A percentile compares a stretch with the other conserved stretches of the same genome.
Evolutionary conservation across 202 grass and related monocot species (phyloP).

Genomic region (Hordeum pubiflorum): DNA sequence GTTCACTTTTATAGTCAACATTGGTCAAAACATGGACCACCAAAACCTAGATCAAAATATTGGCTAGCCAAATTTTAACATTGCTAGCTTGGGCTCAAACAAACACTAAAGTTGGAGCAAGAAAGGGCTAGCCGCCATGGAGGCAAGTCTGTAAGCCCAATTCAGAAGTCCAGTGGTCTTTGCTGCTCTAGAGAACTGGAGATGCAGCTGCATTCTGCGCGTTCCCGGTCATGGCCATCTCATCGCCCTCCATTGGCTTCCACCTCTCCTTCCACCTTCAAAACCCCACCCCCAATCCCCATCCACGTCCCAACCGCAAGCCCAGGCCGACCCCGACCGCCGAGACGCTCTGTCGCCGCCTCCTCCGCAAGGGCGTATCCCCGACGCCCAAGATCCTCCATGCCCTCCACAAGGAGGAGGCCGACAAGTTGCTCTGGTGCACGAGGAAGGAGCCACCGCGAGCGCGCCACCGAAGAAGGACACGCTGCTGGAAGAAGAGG

Average conservation of each 20-base stretch:
- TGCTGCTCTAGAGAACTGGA: too few relatives aligned
- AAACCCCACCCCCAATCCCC: neutral
- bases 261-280: slow-evolving; percentile 28
- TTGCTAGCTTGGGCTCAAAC: too few relatives aligned
- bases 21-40: too few relatives aligned
- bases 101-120: too few relatives aligned
- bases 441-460: slow-evolving; percentile 40
- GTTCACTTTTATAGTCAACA: too few relatives aligned
- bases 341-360: slow-evolving; percentile 50
- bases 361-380: slow-evolving; percentile 55
- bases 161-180: too few relatives aligned
- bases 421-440: slow-evolving; percentile 63
- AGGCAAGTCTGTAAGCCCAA: too few relatives aligned
- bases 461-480: neutral
- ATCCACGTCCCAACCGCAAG: neutral
- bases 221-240: slow-evolving; percentile 31
- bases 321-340: slow-evolving; percentile 20
- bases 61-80: too few relatives aligned
- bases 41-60: too few relatives aligned
- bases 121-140: too few relatives aligned
- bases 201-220: neutral
- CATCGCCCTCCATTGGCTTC: slow-evolving; percentile 30
- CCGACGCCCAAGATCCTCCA: slow-evolving; percentile 86
- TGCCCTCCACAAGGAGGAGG: slow-evolving; percentile 75
- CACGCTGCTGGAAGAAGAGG: slow-evolving; percentile 25